Conservation (phyloP, 306 rosid species). For the Datisca glomerata region DNA sequence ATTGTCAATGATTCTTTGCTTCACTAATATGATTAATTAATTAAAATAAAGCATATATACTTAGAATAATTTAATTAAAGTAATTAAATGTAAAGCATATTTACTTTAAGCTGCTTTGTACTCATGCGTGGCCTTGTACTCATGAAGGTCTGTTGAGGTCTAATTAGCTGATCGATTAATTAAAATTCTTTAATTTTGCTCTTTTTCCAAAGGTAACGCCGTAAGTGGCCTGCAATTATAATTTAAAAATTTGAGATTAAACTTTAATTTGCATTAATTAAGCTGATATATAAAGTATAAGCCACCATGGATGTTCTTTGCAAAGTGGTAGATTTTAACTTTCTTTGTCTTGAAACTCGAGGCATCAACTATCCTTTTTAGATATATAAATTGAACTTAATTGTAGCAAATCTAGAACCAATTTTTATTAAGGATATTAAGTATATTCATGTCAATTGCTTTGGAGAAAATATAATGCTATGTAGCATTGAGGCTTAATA, state of each 20-base stretch:
- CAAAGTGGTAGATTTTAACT: not conserved
- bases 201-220: conserved; percentile 28
- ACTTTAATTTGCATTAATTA: not conserved
- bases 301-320: not conserved
- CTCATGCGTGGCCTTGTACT: conserved; percentile 21
- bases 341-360: not conserved
- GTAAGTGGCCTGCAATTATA: no score
- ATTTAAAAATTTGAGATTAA: not conserved
- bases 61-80: not conserved
- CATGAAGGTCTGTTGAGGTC: conserved; percentile 18
- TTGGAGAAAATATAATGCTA: no score
- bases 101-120: conserved; percentile 58
- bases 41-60: conserved; percentile 9
- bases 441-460: not conserved
- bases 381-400: not conserved
- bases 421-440: not conserved
- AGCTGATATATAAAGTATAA: not conserved
- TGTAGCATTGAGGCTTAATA: no score
- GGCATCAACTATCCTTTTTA: not conserved
- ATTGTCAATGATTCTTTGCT: conserved; percentile 28
- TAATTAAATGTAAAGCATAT: conserved; percentile 37
- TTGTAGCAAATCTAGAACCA: not conserved
- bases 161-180: conserved; percentile 22
- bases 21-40: conserved; percentile 12
- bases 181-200: conserved; percentile 11